Conservation (phyloP, 768 basidiomycete genomes). For the Tylopilus plumbeoviolaceoides region DNA sequence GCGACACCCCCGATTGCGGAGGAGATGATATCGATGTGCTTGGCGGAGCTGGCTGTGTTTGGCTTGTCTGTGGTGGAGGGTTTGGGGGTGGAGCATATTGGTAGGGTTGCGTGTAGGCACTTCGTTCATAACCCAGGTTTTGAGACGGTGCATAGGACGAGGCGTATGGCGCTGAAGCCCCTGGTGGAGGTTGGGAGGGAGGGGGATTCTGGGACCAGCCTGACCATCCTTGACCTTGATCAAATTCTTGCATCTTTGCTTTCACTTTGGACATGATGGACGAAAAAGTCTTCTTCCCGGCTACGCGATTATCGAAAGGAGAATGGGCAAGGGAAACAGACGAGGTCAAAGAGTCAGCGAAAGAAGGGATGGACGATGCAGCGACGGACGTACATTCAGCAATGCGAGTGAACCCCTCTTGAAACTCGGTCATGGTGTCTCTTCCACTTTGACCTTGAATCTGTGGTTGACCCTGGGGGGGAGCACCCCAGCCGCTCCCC, state of each 20-base stretch:
- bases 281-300: constrained; percentile 76
- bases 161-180: background rate
- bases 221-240: constrained; percentile 38
- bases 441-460: constrained; percentile 24
- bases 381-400: constrained; percentile 61
- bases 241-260: constrained; percentile 80
- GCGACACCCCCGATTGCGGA: constrained; percentile 10
- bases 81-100: background rate
- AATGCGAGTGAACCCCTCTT: constrained; percentile 70
- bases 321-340: too few relatives aligned
- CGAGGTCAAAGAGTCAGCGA: background rate
- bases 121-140: background rate
- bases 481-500: constrained; percentile 2
- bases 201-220: constrained; percentile 8
- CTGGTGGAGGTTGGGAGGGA: background rate
- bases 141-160: background rate
- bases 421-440: constrained; percentile 65
- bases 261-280: constrained; percentile 71
- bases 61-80: constrained; percentile 1
- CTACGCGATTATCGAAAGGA: constrained; percentile 28
- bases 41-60: constrained; percentile 5
- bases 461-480: constrained; percentile 8
- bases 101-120: background rate
- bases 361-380: background rate
- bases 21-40: constrained; percentile 2